Evolutionary conservation across 2,329 filamentous ascomycete genomes (phyloP), one percentile per base, ranked within the genome.

Genomic region (Fusarium sp.): DNA sequence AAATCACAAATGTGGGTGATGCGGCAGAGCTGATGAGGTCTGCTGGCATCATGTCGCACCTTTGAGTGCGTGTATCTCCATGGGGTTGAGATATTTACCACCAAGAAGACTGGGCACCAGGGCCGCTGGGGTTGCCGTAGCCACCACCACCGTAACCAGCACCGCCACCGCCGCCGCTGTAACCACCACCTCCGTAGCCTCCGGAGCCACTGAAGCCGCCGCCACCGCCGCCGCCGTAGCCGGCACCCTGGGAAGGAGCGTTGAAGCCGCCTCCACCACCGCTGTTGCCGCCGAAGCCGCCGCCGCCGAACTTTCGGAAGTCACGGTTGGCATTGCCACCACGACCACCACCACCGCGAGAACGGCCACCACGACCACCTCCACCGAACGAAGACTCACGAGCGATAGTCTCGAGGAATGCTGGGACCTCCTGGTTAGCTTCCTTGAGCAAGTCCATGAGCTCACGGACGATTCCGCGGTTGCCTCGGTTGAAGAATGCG

Each of bases 401-500:
- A 75, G 96, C 95, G 82, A 99, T 97, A 77, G 92, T 96, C 87
- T 99, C 96, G 64, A 99, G 87, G 88, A 98, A 99, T 47, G 87
- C 79, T 32, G 96, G 96, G 67, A 98, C 88, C 77, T 99, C 96
- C 82, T 99, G 96, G 84, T 99, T 97, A 72, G 96, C 96, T 82
- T 99, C 96, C 87, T 98, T 98, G 72, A 99, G 88, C 27, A 99
- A 89, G n/a, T 99, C 96, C 74, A 99, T 88, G 65, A 99, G 89
- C 75, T 98, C 96, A 72, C 96, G 92, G 70, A 98, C 96, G 73
- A 99, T 93, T 82, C 96, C 96, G 76, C 96, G 93, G 87, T 99
- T 99, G 77, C 95, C 95, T 78, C 96, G 95, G 88, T 99, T 99
- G 91, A 99, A 98, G 88, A 99, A 99, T 58, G 96, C 96, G 74